Evolutionary conservation across 164 flowering plant genomes (phyloP), one percentile per base, ranked within the genome.

Genomic region (Saururus chinensis): DNA sequence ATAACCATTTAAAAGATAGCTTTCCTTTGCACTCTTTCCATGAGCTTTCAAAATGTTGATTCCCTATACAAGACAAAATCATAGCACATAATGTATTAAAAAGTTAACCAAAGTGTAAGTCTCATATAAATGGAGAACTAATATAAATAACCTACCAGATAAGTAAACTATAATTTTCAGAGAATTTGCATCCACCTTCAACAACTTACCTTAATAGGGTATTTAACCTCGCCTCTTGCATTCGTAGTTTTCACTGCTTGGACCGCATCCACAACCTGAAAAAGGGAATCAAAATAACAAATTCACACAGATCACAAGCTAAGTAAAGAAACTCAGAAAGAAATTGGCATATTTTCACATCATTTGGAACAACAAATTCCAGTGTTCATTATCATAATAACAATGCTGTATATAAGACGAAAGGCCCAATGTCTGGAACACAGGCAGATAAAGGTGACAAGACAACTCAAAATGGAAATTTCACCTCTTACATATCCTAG

Each of bases 1-100:
- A 84, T 95, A 95, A 13, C 99, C 99, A 73, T 84, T 95, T 71
- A 95, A 72, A 66, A 95, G 68, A 65, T 86, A 91, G 72, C 97
- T 95, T 19, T 91, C 99, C 65, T 70, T 91, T 4, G 97, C 96
- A 76, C 97, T 95, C 75, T 87, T 81, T 9, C 97, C 99, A 81
- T 95, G 99, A 64, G 99, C 99, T 80, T 95, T 95, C 65, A 95
- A 72, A 62, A 95, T 81, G 71, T 89, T 95, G 60, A 95, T 91
- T 61, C 93, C 89, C 99, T 95, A 74, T 17, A 68, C 49, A 10
- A 17, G 17, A 45, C 49, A 45, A 45, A 8, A 45, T 12, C 14
- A 45, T 12, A 8, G 14, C 14, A 45, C 14, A 45, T 17, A 3
- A 8, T 23, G 17, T 13, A 45, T 12, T 45, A 12, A 45, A 45